Evolutionary conservation across 2,329 filamentous ascomycete genomes (phyloP), one percentile per base, ranked within the genome.

Genomic region (Conoideocrella luteorostrata): DNA sequence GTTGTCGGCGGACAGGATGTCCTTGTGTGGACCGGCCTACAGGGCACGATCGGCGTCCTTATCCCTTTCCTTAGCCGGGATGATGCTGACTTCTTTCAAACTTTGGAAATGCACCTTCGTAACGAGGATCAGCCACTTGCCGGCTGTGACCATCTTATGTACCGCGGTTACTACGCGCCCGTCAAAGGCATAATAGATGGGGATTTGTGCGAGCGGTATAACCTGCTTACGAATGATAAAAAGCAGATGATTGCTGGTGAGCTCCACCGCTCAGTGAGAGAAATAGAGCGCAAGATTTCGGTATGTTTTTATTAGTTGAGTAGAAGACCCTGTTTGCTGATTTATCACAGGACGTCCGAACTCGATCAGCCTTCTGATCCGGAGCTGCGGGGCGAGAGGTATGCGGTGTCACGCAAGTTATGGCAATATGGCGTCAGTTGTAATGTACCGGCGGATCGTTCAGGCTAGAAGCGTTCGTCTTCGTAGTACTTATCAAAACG

Each of bases 71-170:
- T 89, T 37, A 85, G 83, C 50, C 85, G 94, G 29, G 90, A 97
- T 59, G 91, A 97, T 56, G 87, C 94, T 39, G 93, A 97, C 63
- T 97, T 98, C 68, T 98, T 98, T 77, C 90, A 96, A 63, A 89
- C 80, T 48, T 74, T 98, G 20, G 93, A 98, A 67, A 82, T 85
- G 59, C 87, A 95, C 58, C 75, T 99, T 61, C 79, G 91, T 37
- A 80, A 78, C 11, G 88, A 95, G 59, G 90, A 95, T 58, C 77
- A 90, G 28, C 91, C 91, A 7, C 70, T 98, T 37, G 87, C 88
- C 17, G 94, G 93, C 33, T 78, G 94, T 51, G 94, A 98, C 63
- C 93, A 99, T 65, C 72, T 99, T 36, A 94, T 95, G 58, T 99
- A 95, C 64, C 78, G 94, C 50, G 83, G 89, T 51, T 98, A 97